A percentile compares a stretch with the other conserved stretches of the same genome.
Evolutionary conservation across 2,329 filamentous ascomycete species (phyloP).

Genomic region (Dothideomycetes sp.): DNA sequence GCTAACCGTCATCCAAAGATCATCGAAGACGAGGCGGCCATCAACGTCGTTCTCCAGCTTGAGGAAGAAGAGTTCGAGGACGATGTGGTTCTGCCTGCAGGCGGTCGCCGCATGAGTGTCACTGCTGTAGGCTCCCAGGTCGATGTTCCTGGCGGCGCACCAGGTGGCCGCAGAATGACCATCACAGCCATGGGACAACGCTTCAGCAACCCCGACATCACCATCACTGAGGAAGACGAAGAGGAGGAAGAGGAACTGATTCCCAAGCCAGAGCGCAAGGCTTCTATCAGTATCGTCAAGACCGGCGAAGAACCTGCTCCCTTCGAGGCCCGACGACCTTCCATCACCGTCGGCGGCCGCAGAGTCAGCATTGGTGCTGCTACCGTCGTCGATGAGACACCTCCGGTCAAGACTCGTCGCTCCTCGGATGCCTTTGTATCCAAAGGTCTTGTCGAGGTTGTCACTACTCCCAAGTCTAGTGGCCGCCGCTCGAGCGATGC

Average conservation of each 20-base stretch:
- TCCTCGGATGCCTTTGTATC: not conserved
- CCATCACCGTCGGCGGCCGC: constrained; percentile 6
- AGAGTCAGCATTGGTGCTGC: constrained; percentile 1
- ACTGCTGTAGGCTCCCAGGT: constrained; percentile 15
- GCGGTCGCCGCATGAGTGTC: constrained; percentile 17
- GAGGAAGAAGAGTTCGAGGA: constrained; percentile 14
- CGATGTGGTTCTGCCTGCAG: not conserved
- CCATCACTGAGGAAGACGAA: constrained; percentile 7
- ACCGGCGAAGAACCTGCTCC: not conserved
- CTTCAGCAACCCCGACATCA: constrained; percentile 12
- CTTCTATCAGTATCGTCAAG: constrained; percentile 7
- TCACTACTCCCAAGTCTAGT: not conserved
- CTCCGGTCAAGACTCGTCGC: not conserved
- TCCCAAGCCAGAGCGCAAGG: constrained; percentile 7
- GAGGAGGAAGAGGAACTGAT: constrained; percentile 3
- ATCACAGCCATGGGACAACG: constrained; percentile 14
- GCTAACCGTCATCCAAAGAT: constrained; percentile 40
- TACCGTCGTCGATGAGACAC: constrained; percentile 2
- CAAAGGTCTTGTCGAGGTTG: not conserved
- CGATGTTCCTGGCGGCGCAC: constrained; percentile 5
- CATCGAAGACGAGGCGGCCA: constrained; percentile 38
- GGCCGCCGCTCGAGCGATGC: not conserved
- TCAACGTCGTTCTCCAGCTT: constrained; percentile 16
- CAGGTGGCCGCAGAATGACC: constrained; percentile 12
- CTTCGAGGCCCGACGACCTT: not conserved